Evolutionary conservation across 1,284 basidiomycete genomes (phyloP), one percentile per base, ranked within the genome.

Genomic region (Singerocomus inundabilis): DNA sequence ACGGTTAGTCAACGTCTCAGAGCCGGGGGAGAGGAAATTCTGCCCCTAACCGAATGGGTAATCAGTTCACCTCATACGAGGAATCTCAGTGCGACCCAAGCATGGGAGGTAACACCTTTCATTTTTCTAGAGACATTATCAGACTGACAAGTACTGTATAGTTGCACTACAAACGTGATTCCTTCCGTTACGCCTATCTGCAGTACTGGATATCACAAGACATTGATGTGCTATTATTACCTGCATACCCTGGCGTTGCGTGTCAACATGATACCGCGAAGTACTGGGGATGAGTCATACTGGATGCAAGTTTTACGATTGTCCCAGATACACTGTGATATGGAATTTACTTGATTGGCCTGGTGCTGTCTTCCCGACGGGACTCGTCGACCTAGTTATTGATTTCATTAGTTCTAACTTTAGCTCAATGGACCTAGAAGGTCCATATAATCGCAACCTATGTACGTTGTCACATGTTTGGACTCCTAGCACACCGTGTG

Each of bases 281-380:
- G 35, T 70, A 71, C 34, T 70, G 67, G 67, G 61, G 58, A 67
- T 68, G 45, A 57, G 63, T 18, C 6, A 30, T 4, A 13, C 4
- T 4, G 26, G 8, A 33, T 11, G 3, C n/a, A n/a, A 1, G 5
- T 33, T 16, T 44, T 16, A 54, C 7, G 1, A 21, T n/a, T 10
- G 6, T 13, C 12, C 6, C 15, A 64, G 59, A 1, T 62, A 62
- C 12, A 52, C 58, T 1, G 57, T 55, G 7, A 54, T 68, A 10
- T 64, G 62, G 62, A 64, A 68, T 32, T n/a, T 68, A n/a, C 51
- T 66, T 4, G 60, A 67, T 34, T 67, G 52, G 35, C 65, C 62
- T 0, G 59, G 65, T 0, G 61, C 57, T 5, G 63, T 62, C n/a
- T 68, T 63, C 46, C 61, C 63, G 10, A 64, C 59, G 5, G 65